Evolutionary conservation across 331 rosid genomes (phyloP).

Genomic region (Erythrophleum ivorense): DNA sequence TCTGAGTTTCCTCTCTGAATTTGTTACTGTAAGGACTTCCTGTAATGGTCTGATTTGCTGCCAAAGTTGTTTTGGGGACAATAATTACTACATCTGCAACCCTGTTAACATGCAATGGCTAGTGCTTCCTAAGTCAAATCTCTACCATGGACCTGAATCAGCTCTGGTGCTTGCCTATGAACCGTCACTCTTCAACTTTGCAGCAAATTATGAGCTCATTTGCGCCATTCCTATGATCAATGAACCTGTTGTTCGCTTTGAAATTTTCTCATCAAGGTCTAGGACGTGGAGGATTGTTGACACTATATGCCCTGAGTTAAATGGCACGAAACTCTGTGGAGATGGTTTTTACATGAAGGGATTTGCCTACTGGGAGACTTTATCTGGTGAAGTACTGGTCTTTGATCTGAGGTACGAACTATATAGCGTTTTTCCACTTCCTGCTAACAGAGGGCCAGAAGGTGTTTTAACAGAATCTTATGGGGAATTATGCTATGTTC

Average conservation of each 20-base stretch:
- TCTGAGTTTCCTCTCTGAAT: slow-evolving; percentile 43
- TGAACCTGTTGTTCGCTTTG: slow-evolving; percentile 33
- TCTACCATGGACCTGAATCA: slow-evolving; percentile 35
- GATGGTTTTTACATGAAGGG: slow-evolving; percentile 46
- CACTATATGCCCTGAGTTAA: slow-evolving; percentile 29
- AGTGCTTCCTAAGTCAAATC: slow-evolving; percentile 36
- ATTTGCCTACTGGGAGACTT: slow-evolving; percentile 47
- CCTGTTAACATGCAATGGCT: slow-evolving; percentile 43
- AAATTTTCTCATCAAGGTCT: slow-evolving; percentile 57
- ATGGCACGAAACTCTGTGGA: slow-evolving; percentile 8
- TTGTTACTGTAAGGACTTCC: slow-evolving; percentile 12
- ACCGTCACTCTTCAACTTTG: slow-evolving; percentile 41
- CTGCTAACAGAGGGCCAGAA: slow-evolving; percentile 16
- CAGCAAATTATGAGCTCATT: slow-evolving; percentile 43
- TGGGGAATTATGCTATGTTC: slow-evolving; percentile 48
- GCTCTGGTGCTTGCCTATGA: slow-evolving; percentile 42
- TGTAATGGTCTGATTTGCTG: slow-evolving; percentile 55
- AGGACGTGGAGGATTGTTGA: slow-evolving; percentile 45
- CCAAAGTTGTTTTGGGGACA: slow-evolving; percentile 11
- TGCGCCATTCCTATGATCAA: slow-evolving; percentile 36
- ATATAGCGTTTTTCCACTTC: slow-evolving; percentile 39
- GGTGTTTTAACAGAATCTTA: slow-evolving; percentile 36
- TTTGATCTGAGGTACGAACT: slow-evolving; percentile 46
- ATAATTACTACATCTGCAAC: slow-evolving; percentile 48
- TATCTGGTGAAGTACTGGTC: slow-evolving; percentile 32